Base-by-base conservation (phyloP, 306 rosid species). In the Vigna hirtella region DNA sequence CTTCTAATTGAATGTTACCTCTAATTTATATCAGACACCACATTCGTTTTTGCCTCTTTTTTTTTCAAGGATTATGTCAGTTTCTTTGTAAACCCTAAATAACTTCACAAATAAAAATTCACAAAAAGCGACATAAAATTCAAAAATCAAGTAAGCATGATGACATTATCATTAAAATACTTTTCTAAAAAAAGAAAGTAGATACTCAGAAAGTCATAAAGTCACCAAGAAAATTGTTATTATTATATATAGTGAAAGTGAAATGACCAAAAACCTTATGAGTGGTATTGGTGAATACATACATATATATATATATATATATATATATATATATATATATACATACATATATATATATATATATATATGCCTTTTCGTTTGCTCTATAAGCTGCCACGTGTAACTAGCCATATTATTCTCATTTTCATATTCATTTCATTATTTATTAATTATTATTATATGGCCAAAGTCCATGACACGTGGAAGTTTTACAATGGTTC, bases 401-500 rank as follows among this genome's bases (percentile, higher is more conserved):
- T 38, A 62, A 48, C 71, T 7, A 2, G 10, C 62, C 59, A 28
- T 45, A 11, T 64, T 14, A 65, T 47, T 65, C 14, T 51, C 55
- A 9, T 65, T 76, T 57, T 51, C 40, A 13, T 62, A 30, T 16
- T 74, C 10, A 14, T 16, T 47, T 58, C 48, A 11, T 59, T 74
- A 10, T 42, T 59, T 69, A 59, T 55, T 7, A 42, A 8, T 73
- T 28, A 56, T 26, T 59, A 45, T 74, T 61, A 18, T 50, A 50
- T 18, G 71, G 52, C 53, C 72, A 76, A 76, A 64, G 52, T 50
- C 26, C 43, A 76, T 32, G 51, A 51, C 72, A 76, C 80, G 55
- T 51, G 55, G 66, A 38, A 18, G 24, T 63, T 63, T 50, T 16
- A 64, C 40, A 48, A 18, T 30, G 62, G 42, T 34, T 64, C 2